These are phyloP conservation scores for Zygotorulaspora florentina DNA, from an alignment of 805 yeast genomes.

Conservation along the genomic window DNA sequence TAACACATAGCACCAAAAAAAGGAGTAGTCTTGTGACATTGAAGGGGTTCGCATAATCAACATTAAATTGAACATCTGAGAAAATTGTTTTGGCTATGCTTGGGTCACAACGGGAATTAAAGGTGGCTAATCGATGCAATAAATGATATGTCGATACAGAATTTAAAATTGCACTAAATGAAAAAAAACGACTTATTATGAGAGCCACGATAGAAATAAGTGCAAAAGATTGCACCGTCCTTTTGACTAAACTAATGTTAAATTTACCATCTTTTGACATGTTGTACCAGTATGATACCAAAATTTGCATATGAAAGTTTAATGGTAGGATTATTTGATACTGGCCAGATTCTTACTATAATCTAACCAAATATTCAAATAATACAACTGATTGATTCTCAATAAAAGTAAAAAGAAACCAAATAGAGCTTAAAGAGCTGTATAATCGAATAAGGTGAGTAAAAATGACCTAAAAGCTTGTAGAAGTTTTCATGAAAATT, in stretches of 20 bases:
- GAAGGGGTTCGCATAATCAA: constrained; percentile 27
- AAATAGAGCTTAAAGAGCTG: no score
- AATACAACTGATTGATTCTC: no score
- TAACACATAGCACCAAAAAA: constrained; percentile 12
- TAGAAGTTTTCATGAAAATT: no score
- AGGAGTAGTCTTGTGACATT: constrained; percentile 15
- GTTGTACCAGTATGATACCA: no score
- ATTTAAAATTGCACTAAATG: neutral
- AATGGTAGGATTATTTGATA: no score
- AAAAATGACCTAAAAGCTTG: no score
- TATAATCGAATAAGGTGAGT: no score
- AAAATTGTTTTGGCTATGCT: constrained; percentile 12
- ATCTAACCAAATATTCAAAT: no score
- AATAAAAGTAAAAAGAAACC: no score
- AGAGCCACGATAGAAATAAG: neutral
- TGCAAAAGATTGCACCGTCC: neutral
- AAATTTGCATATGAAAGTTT: neutral
- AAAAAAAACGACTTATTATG: neutral
- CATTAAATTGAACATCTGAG: constrained; percentile 16
- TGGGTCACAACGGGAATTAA: neutral
- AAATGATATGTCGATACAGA: neutral
- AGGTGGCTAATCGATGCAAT: neutral
- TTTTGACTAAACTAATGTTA: neutral
- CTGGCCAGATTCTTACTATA: no score
- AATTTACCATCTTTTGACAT: neutral